These are phyloP conservation scores for Cyclocybe cylindracea DNA, from an alignment of 768 basidiomycete species.

Conservation along the genomic window DNA sequence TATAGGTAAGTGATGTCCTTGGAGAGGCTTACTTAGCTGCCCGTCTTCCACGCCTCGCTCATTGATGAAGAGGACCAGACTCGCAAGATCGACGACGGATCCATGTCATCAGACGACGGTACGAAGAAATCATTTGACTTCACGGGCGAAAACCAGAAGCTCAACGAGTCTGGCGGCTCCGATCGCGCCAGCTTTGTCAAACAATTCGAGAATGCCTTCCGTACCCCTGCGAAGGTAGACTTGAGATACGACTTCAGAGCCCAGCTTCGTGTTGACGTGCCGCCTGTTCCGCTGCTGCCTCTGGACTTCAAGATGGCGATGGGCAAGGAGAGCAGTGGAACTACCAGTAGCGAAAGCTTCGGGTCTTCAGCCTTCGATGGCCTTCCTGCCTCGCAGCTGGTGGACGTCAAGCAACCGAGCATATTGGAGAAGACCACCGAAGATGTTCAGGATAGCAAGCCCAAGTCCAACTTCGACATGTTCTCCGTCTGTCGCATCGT, in stretches of 20 bases:
- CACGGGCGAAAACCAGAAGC: constrained; percentile 70
- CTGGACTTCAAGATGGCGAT: constrained; percentile 9
- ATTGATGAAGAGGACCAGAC: constrained; percentile 17
- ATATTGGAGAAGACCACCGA: constrained; percentile 18
- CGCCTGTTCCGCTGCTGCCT: constrained; percentile 56
- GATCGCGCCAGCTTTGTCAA: constrained; percentile 79
- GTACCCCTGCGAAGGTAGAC: constrained; percentile 71
- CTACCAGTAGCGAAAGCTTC: neutral
- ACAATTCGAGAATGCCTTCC: constrained; percentile 79
- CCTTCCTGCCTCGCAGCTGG: constrained; percentile 13
- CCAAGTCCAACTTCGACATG: constrained; percentile 22
- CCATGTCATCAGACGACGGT: constrained; percentile 51
- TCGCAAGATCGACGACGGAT: constrained; percentile 40
- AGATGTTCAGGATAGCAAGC: constrained; percentile 9
- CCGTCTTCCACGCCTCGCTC: no score
- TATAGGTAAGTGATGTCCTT: no score
- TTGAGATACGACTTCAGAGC: constrained; percentile 49
- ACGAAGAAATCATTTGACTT: constrained; percentile 86
- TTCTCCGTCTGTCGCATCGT: constrained; percentile 29
- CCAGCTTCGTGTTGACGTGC: constrained; percentile 39
- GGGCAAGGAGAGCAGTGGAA: constrained; percentile 2
- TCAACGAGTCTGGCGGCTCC: constrained; percentile 70
- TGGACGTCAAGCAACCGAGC: constrained; percentile 31
- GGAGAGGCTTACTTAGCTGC: no score
- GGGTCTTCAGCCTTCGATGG: neutral